Evolutionary conservation across 2,329 filamentous ascomycete species (phyloP).

Genomic region (Karstenula rhodostoma): DNA sequence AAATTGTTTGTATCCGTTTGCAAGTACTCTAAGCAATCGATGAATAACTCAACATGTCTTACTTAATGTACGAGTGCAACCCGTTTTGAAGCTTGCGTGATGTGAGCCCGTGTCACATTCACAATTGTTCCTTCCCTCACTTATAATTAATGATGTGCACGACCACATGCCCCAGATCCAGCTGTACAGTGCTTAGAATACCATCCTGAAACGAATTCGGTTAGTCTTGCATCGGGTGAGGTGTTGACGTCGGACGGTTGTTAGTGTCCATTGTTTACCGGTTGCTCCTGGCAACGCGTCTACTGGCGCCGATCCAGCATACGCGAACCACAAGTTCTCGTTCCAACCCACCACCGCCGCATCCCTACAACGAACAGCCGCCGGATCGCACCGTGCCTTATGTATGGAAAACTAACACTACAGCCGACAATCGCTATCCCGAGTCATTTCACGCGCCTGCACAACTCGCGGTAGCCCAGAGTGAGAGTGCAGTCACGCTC

Average conservation of each 20-base stretch:
- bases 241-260: background rate
- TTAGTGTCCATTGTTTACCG: constrained; percentile 22
- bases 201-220: background rate
- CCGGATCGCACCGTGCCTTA: constrained; percentile 42
- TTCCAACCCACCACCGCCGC: constrained; percentile 34
- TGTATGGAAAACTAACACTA: constrained; percentile 50
- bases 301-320: constrained; percentile 31
- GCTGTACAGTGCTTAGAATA: background rate
- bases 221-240: background rate
- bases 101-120: too few relatives aligned
- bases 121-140: too few relatives aligned
- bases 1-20: too few relatives aligned
- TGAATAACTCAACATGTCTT: too few relatives aligned
- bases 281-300: constrained; percentile 34
- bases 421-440: constrained; percentile 50
- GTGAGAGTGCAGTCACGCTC: background rate
- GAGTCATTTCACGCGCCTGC: constrained; percentile 25
- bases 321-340: constrained; percentile 33
- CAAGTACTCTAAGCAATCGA: too few relatives aligned
- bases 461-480: constrained; percentile 24
- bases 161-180: too few relatives aligned
- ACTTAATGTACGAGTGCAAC: too few relatives aligned
- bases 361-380: constrained; percentile 47
- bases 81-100: too few relatives aligned
- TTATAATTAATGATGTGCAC: too few relatives aligned